Evolutionary conservation across 108 stramenopile species (phyloP), one percentile per base, ranked within the genome.

Genomic region (Pinguiococcus pyrenoidosus): DNA sequence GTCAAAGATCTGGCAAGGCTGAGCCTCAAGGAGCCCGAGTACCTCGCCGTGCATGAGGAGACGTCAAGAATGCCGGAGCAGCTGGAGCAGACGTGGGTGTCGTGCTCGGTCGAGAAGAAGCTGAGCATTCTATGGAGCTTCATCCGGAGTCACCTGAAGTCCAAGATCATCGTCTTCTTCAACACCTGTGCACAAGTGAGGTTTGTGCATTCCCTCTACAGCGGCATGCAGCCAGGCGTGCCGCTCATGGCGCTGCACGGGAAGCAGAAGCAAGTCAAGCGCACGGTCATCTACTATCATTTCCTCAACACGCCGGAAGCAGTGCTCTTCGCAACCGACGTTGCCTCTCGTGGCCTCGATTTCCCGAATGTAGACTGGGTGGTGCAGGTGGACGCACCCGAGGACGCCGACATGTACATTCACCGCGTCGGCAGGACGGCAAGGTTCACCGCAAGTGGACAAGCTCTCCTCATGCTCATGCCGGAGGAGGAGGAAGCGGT

Each of bases 341-440:
- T 99, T 5, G 93, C 92, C 3, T 79, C 87, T 1, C 67, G 97
- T 4, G 94, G 97, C 14, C 57, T 99, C 13, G 97, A 99, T 46
- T 96, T 99, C 60, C 92, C 91, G 0, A 56, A 64, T 20, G 89
- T 96, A 14, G 93, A 96, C 68, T 99, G 97, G 97, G 93, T 99
- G 24, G 74, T 94, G 4, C 92, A 97, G 71, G 80, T 74, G 5
- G 97, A 99, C 72, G 89, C 89, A 21, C 97, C 97, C 4, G 94
- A 99, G 62, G 94, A 96, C 66, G 62, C 75, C 1, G 64, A 67
- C 7, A 64, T 69, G 26, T 79, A 79, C 72, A 71, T 79, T 20
- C 79, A 80, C 56, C 75, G 97, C n/a, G 97, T 86, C 4, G 94
- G 97, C 23, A 65, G 94, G 23, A 96, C 97, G 2, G 97, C 94